Conservation (phyloP, 768 basidiomycete species). For the Tephrocybe sp. region DNA sequence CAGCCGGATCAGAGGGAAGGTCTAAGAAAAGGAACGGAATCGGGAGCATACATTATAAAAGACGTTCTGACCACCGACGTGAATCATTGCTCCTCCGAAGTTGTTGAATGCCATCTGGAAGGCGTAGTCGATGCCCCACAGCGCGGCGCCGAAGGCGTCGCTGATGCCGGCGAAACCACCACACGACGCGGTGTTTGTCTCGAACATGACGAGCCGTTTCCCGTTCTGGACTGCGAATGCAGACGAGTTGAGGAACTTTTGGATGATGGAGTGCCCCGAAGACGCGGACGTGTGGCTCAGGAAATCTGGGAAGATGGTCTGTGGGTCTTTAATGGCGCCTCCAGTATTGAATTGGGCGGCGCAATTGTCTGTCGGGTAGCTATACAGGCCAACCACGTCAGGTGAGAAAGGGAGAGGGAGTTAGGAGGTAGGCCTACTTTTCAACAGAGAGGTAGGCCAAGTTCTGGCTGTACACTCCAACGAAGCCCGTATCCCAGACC, state of each 20-base stretch:
- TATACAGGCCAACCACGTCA: slow-evolving; percentile 32
- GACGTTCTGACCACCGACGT: slow-evolving; percentile 64
- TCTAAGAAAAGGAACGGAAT: slow-evolving; percentile 26
- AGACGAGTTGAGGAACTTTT: slow-evolving; percentile 52
- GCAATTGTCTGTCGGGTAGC: slow-evolving; percentile 66
- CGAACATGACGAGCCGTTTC: slow-evolving; percentile 62
- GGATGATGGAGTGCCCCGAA: slow-evolving; percentile 43
- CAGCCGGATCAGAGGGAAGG: slow-evolving; percentile 15
- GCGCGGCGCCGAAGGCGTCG: slow-evolving; percentile 60
- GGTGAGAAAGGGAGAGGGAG: slow-evolving; percentile 14
- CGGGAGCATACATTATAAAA: slow-evolving; percentile 58
- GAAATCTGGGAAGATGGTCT: slow-evolving; percentile 50
- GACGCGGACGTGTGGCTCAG: slow-evolving; percentile 53
- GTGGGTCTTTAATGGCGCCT: slow-evolving; percentile 35
- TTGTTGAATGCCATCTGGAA: slow-evolving; percentile 58
- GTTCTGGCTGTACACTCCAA: slow-evolving; percentile 34
- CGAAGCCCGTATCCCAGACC: slow-evolving; percentile 54
- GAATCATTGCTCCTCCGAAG: slow-evolving; percentile 48
- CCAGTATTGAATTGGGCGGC: slow-evolving; percentile 47
- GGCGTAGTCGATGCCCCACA: slow-evolving; percentile 66
- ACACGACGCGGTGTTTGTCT: slow-evolving; percentile 70
- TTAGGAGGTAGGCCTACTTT: slow-evolving; percentile 39
- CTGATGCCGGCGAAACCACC: slow-evolving; percentile 66
- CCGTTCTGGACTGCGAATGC: slow-evolving; percentile 38
- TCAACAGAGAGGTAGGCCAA: slow-evolving; percentile 54